Conservation (phyloP, 1,284 basidiomycete species). For the Macrocystidia cucumis region DNA sequence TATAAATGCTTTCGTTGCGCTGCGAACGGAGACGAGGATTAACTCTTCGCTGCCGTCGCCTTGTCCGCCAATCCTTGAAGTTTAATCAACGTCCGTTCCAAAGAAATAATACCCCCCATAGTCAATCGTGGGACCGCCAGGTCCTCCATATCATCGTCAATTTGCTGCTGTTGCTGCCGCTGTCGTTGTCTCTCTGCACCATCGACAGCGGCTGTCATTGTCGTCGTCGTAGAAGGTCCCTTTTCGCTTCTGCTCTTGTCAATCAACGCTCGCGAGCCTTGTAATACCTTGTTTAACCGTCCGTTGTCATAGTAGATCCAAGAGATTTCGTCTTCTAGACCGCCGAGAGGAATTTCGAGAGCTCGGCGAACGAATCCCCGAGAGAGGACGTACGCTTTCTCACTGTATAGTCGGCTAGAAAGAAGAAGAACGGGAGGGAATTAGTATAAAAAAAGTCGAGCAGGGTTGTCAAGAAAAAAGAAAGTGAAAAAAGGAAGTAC, state of each 20-base stretch:
- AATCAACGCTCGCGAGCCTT: conserved; percentile 57
- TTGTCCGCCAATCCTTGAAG: conserved; percentile 28
- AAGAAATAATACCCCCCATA: conserved; percentile 72
- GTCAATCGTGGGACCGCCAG: conserved; percentile 72
- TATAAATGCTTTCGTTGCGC: too few species aligned
- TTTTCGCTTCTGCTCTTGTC: conserved; percentile 68
- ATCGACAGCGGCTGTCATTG: too few species aligned
- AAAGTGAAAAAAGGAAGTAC: too few species aligned
- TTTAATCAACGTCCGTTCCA: conserved; percentile 64
- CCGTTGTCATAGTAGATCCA: conserved; percentile 69
- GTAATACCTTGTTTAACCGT: conserved; percentile 62
- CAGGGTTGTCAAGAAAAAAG: conserved; percentile 4
- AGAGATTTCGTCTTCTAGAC: conserved; percentile 66
- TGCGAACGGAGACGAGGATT: too few species aligned
- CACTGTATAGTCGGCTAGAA: conserved; percentile 72
- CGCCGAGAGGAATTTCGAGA: conserved; percentile 67
- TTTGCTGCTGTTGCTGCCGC: too few species aligned
- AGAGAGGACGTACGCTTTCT: conserved; percentile 90
- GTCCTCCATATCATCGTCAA: conserved; percentile 42
- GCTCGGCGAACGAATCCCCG: conserved; percentile 84
- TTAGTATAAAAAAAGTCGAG: background rate
- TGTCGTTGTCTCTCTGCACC: too few species aligned
- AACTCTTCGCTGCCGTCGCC: too few species aligned
- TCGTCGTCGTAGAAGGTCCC: conserved; percentile 18
- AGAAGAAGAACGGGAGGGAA: background rate